Conservation (phyloP, 345 rosid genomes). For the Arabidopsis suecica region DNA sequence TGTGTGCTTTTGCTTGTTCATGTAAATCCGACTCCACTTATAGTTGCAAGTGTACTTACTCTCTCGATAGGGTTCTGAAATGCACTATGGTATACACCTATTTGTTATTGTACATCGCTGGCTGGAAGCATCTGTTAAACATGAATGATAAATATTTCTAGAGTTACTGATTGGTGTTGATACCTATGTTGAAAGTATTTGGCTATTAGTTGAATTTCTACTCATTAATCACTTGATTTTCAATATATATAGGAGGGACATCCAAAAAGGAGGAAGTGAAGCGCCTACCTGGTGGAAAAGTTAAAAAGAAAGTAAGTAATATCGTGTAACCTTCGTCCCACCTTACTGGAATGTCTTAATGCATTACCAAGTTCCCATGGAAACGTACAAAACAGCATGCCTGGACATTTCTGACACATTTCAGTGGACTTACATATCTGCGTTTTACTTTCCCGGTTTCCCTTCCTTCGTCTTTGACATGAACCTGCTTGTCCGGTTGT, state of each 20-base stretch:
- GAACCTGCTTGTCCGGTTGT: neutral
- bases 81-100: neutral
- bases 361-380: constrained; percentile 1
- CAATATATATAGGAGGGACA: constrained; percentile 48
- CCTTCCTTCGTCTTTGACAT: too few relatives aligned
- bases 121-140: constrained; percentile 16
- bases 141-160: neutral
- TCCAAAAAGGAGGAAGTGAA: constrained; percentile 80
- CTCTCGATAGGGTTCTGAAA: neutral
- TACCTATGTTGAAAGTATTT: constrained; percentile 3
- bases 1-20: neutral
- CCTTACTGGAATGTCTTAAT: neutral
- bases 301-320: constrained; percentile 85
- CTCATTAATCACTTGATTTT: neutral
- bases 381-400: neutral
- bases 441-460: neutral
- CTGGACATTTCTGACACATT: neutral
- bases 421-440: neutral
- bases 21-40: neutral
- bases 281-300: constrained; percentile 92
- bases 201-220: neutral
- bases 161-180: constrained; percentile 5
- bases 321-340: neutral
- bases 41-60: neutral
- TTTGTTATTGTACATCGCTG: neutral